Percentiles rank a stretch among this genome's conserved stretches.
These are phyloP conservation scores for Paspalum notatum DNA, from an alignment of 176 grass and related monocot species.

Conservation along the genomic window DNA sequence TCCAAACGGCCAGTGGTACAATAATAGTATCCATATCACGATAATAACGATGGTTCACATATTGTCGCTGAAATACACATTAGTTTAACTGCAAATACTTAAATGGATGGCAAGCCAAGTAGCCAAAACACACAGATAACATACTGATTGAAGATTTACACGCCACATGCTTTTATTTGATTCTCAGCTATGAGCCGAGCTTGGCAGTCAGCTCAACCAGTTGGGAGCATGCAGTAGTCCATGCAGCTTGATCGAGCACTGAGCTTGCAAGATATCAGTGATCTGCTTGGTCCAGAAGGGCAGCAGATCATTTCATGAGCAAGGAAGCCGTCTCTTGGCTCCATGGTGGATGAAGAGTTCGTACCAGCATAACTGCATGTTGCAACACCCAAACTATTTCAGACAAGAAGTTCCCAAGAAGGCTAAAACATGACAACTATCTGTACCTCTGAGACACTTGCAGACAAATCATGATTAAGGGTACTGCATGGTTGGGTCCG, in stretches of 20 bases:
- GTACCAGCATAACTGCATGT: slow-evolving; percentile 12
- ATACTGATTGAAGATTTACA: background rate
- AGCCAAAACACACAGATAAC: background rate
- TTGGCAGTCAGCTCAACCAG: slow-evolving; percentile 19
- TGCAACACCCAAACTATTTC: background rate
- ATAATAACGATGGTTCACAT: background rate
- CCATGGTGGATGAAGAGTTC: background rate
- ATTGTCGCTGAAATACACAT: background rate
- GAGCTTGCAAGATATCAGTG: slow-evolving; percentile 4
- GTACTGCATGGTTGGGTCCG: slow-evolving; percentile 28
- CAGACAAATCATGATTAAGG: slow-evolving; percentile 28
- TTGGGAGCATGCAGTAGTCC: background rate
- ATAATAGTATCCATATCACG: background rate
- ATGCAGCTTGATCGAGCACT: background rate
- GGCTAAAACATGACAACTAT: background rate
- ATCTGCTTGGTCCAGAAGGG: slow-evolving; percentile 2
- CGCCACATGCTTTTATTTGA: background rate
- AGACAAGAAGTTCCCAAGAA: background rate
- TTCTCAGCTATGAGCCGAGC: background rate
- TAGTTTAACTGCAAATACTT: background rate
- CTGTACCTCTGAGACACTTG: background rate
- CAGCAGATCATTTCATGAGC: background rate
- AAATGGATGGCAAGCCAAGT: background rate
- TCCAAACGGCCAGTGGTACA: too few species aligned
- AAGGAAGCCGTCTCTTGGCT: background rate